Evolutionary conservation across 257 asterid species (phyloP).

Genomic region (Solanum clarkiae): DNA sequence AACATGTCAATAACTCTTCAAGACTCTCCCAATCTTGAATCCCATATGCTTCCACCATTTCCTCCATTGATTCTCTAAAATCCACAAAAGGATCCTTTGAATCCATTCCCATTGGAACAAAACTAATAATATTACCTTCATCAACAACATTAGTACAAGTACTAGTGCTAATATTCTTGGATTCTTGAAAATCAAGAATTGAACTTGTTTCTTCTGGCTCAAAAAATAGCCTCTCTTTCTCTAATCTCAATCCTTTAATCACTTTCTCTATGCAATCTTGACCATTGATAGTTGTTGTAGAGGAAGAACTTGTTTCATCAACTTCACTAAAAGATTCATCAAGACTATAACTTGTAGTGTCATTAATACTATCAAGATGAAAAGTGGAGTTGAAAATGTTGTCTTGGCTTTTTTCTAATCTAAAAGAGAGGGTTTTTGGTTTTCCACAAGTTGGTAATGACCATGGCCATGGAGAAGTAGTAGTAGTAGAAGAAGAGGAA

Average conservation of each 20-base stretch:
- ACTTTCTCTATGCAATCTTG: conserved; percentile 15
- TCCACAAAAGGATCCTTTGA: conserved; percentile 54
- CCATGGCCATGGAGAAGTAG: conserved; percentile 16
- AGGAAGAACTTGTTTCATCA: background rate
- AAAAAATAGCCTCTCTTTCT: conserved; percentile 58
- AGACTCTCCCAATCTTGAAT: conserved; percentile 37
- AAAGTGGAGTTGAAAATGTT: conserved; percentile 15
- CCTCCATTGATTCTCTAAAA: conserved; percentile 67
- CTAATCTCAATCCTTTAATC: conserved; percentile 42
- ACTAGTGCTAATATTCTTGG: background rate
- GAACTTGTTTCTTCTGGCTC: conserved; percentile 61
- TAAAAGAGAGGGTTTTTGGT: conserved; percentile 57
- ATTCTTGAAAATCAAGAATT: conserved; percentile 25
- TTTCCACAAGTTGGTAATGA: conserved; percentile 40
- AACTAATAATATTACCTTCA: background rate
- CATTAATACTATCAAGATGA: background rate
- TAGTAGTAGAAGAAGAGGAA: background rate
- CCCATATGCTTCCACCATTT: conserved; percentile 58
- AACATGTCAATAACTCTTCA: conserved; percentile 53
- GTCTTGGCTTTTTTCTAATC: conserved; percentile 1
- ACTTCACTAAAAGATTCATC: background rate
- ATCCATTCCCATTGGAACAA: conserved; percentile 28
- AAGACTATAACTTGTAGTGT: background rate
- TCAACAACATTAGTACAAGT: background rate
- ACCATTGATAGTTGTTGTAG: background rate